phyloP scores from a whole-genome alignment of 1,139 yeast genomes.

The Yamadazyma siamensis region DNA sequence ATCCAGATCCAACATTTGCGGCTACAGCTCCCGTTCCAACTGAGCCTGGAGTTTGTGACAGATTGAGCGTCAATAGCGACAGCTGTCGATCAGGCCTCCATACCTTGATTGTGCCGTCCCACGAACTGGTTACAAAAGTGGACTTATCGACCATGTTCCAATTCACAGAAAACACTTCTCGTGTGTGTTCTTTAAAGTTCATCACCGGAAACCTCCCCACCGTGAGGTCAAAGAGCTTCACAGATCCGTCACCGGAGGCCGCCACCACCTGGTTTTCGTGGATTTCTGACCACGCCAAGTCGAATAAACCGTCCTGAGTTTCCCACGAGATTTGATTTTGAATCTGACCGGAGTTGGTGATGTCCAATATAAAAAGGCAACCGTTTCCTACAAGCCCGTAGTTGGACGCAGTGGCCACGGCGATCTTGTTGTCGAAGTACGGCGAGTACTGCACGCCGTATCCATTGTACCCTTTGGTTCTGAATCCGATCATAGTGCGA shows the following conservation, averaged over 20 bases:
- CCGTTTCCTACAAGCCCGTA: constrained; percentile 96
- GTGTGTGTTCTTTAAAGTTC: constrained; percentile 72
- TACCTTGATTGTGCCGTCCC: constrained; percentile 88
- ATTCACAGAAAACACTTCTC: constrained; percentile 83
- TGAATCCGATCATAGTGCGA: constrained; percentile 65
- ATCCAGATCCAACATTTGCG: constrained; percentile 20
- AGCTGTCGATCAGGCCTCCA: constrained; percentile 61
- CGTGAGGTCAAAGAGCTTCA: constrained; percentile 75
- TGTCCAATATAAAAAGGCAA: constrained; percentile 63
- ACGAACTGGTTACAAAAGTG: constrained; percentile 71
- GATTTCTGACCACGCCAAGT: constrained; percentile 83
- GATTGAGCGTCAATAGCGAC: constrained; percentile 56
- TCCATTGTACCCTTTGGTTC: constrained; percentile 83
- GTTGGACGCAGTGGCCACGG: constrained; percentile 88
- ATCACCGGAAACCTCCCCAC: constrained; percentile 69
- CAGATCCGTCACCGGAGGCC: constrained; percentile 88
- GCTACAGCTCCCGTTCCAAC: constrained; percentile 29
- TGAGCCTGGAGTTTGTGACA: not conserved
- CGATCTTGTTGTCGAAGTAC: constrained; percentile 81
- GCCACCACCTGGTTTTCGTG: constrained; percentile 83
- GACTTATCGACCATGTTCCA: constrained; percentile 84
- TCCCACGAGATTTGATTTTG: constrained; percentile 61
- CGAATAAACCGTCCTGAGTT: constrained; percentile 92
- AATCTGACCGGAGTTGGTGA: constrained; percentile 63
- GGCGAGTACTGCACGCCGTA: constrained; percentile 90